Evolutionary conservation across 345 rosid genomes (phyloP).

Genomic region (Ceriops tagal): DNA sequence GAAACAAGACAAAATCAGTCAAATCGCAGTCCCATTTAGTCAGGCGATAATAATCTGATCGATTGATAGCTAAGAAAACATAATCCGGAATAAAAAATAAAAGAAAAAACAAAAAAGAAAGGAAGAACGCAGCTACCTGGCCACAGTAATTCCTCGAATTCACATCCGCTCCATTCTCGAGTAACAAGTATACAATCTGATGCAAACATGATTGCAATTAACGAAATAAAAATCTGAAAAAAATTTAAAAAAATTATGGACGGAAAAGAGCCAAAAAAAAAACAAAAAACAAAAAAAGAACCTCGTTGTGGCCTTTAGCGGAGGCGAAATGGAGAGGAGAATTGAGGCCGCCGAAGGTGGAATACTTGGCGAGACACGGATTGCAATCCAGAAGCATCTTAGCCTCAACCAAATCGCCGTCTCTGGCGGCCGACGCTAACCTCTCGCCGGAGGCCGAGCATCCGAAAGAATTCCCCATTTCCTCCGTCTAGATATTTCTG

Average conservation of each 20-base stretch:
- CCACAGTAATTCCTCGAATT: slow-evolving; percentile 96
- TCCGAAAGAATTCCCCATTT: slow-evolving; percentile 86
- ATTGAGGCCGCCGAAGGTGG: slow-evolving; percentile 94
- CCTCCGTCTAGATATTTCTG: too few species aligned
- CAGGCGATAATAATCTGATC: not conserved
- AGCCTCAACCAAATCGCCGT: slow-evolving; percentile 95
- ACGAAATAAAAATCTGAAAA: not conserved
- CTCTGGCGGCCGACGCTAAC: slow-evolving; percentile 94
- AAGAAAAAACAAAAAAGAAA: not conserved
- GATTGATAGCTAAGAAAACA: not conserved
- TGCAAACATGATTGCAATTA: slow-evolving; percentile 8
- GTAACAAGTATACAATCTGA: slow-evolving; percentile 76
- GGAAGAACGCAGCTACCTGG: slow-evolving; percentile 44
- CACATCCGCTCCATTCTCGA: slow-evolving; percentile 94
- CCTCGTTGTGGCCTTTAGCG: slow-evolving; percentile 98
- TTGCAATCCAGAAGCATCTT: slow-evolving; percentile 94
- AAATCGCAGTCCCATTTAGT: not conserved
- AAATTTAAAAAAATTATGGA: not conserved
- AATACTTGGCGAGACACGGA: slow-evolving; percentile 91
- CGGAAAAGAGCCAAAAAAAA: not conserved
- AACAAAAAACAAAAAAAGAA: slow-evolving; percentile 8
- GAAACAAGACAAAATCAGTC: not conserved
- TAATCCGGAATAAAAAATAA: too few species aligned
- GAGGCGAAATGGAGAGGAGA: slow-evolving; percentile 98
- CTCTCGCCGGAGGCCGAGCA: slow-evolving; percentile 99